These are phyloP conservation scores for Amanita subjunquillea DNA, from an alignment of 768 basidiomycete species.

Conservation along the genomic window DNA sequence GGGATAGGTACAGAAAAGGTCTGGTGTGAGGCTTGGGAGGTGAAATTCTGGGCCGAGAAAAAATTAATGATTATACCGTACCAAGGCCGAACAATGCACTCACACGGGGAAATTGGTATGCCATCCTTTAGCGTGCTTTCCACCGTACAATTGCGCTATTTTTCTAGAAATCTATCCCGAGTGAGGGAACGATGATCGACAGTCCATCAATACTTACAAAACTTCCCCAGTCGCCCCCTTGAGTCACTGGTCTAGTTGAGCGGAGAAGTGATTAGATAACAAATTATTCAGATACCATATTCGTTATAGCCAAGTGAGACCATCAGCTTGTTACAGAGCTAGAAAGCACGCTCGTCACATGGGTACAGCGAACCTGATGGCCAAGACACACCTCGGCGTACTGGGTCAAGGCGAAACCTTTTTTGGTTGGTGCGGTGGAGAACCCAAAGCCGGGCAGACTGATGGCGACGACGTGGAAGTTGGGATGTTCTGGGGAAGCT, in stretches of 20 bases:
- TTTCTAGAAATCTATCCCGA: constrained; percentile 16
- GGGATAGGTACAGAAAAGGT: constrained; percentile 16
- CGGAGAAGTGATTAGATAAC: neutral
- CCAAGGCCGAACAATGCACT: constrained; percentile 7
- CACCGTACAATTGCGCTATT: constrained; percentile 18
- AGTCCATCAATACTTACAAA: constrained; percentile 17
- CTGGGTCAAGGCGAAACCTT: constrained; percentile 34
- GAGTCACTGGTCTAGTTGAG: constrained; percentile 20
- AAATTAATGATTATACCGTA: neutral
- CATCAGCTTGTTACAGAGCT: constrained; percentile 43
- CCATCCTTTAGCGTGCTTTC: constrained; percentile 36
- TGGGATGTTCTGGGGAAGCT: constrained; percentile 31
- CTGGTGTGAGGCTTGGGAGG: constrained; percentile 13
- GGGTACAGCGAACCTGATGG: constrained; percentile 22
- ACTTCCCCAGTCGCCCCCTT: constrained; percentile 40
- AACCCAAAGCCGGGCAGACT: constrained; percentile 57
- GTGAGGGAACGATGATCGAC: neutral
- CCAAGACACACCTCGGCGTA: constrained; percentile 38
- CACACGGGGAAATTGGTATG: constrained; percentile 39
- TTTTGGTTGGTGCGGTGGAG: constrained; percentile 41
- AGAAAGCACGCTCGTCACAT: constrained; percentile 35
- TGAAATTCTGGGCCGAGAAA: constrained; percentile 3
- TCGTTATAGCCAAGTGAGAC: constrained; percentile 34
- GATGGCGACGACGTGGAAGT: constrained; percentile 52
- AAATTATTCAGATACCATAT: constrained; percentile 24